Percentiles rank a stretch among this genome's conserved stretches.
Conservation (phyloP, 1,284 basidiomycete genomes). For the Wallemia mellicola region DNA sequence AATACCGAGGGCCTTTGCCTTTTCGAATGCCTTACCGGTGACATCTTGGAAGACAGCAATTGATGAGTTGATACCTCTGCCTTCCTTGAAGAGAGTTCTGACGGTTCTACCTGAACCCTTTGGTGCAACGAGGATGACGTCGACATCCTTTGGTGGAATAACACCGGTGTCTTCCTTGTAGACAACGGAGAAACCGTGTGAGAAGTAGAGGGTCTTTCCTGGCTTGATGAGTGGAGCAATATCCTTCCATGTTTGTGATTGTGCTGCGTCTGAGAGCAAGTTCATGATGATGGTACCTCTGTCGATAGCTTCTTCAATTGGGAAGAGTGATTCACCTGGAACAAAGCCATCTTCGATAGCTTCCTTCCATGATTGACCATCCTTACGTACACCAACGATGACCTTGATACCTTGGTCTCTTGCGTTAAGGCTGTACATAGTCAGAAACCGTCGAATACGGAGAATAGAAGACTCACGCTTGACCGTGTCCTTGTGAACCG, state of each 20-base stretch:
- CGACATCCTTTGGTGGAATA: slow-evolving; percentile 66
- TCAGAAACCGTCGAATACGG: background rate
- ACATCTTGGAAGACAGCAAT: slow-evolving; percentile 39
- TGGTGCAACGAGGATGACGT: slow-evolving; percentile 95
- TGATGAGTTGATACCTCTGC: slow-evolving; percentile 80
- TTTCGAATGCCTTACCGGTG: slow-evolving; percentile 89
- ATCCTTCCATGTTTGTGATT: slow-evolving; percentile 73
- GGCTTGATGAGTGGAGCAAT: slow-evolving; percentile 81
- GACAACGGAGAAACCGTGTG: slow-evolving; percentile 96
- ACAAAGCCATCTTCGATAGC: slow-evolving; percentile 91
- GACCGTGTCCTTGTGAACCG: slow-evolving; percentile 37
- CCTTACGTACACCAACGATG: slow-evolving; percentile 91
- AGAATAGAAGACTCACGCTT: background rate
- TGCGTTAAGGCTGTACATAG: slow-evolving; percentile 90
- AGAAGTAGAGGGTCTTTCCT: slow-evolving; percentile 99
- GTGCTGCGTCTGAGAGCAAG: slow-evolving; percentile 91
- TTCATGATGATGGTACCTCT: slow-evolving; percentile 98
- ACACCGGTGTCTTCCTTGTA: slow-evolving; percentile 95
- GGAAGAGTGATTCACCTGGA: slow-evolving; percentile 89
- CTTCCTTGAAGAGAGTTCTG: slow-evolving; percentile 98
- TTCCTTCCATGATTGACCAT: slow-evolving; percentile 78
- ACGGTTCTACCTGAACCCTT: slow-evolving; percentile 98
- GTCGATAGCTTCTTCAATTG: slow-evolving; percentile 90
- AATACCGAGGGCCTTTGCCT: slow-evolving; percentile 79
- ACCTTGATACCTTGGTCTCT: slow-evolving; percentile 98